Conservation (phyloP, 306 rosid species). For the Fragaria vesca region DNA sequence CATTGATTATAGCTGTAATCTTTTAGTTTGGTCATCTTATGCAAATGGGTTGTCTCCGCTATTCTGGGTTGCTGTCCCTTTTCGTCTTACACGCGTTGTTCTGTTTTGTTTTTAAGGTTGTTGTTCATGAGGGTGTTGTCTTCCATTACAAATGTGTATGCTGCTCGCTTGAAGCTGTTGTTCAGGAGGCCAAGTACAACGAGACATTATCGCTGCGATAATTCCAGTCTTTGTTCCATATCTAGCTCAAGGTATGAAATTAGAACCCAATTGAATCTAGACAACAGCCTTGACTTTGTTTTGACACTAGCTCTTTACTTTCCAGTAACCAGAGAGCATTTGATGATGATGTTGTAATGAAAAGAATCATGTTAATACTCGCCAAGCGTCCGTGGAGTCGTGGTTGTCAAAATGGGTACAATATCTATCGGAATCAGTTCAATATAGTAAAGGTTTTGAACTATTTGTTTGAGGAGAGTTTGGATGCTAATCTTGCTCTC, state of each 20-base stretch:
- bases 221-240: slow-evolving; percentile 19
- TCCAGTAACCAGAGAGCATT: not conserved
- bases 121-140: slow-evolving; percentile 33
- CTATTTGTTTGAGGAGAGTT: slow-evolving; percentile 35
- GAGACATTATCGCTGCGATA: slow-evolving; percentile 20
- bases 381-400: slow-evolving; percentile 29
- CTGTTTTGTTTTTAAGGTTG: not conserved
- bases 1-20: not conserved
- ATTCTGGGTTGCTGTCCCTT: not conserved
- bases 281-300: slow-evolving; percentile 10
- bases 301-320: not conserved
- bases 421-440: slow-evolving; percentile 10
- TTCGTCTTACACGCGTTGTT: not conserved
- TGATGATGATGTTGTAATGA: slow-evolving; percentile 15
- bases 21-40: not conserved
- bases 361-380: slow-evolving; percentile 23
- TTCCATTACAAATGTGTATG: slow-evolving; percentile 9
- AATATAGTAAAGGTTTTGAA: slow-evolving; percentile 21
- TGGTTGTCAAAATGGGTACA: slow-evolving; percentile 18
- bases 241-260: slow-evolving; percentile 13
- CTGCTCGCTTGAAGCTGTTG: slow-evolving; percentile 23
- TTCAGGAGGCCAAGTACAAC: slow-evolving; percentile 17
- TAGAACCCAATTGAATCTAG: not conserved
- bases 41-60: not conserved
- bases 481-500: slow-evolving; percentile 27